Base-by-base conservation (phyloP, 164 flowering plant genomes). In the Magnolia kwangsiensis region DNA sequence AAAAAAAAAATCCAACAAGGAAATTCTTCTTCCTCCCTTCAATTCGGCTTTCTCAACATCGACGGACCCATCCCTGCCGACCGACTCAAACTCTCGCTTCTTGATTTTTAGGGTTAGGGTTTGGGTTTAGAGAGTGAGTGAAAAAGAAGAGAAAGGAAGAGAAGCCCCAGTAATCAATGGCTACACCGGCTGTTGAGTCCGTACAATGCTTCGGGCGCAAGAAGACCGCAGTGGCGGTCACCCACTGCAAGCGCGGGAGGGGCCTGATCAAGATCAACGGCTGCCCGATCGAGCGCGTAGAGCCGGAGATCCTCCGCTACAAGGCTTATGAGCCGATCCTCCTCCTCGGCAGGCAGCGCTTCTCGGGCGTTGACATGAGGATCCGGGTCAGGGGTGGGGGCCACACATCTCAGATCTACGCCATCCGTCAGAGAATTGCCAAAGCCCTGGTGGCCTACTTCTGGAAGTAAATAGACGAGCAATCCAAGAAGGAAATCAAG, bases 391-490 rank as follows among this genome's bases (percentile, higher is more conserved):
- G 67, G 4, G 76, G 76, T 16, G 76, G 76, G 3, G 76, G 73
- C 4, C 76, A 67, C 71, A 78, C 80, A 50, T 74, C 76, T 18
- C 76, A 70, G 74, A 74, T 74, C 64, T 74, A 74, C 45, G 80
- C 80, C 51, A 78, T 78, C 37, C 77, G 80, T 7, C 74, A 78
- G 77, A 74, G 77, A 74, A 78, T 78, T 55, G 80, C 80, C 71
- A 78, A 78, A 70, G 80, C 80, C 19, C 77, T 78, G 27, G 77
- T 74, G 4, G 80, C 80, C n/a, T 78, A 69, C 71, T 78, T 74
- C 77, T 77, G 73, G 74, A 78, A 78, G 74, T 78, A 69, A 73
- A 77, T 78, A 2, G 80, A 78, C 74, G 80, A 74, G 66, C 80
- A 78, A 72, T 1, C 24, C 24, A 23, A 23, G 24, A 23, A 23